These are phyloP conservation scores for Cyclocybe cylindracea DNA, from an alignment of 768 basidiomycete genomes.

Conservation along the genomic window DNA sequence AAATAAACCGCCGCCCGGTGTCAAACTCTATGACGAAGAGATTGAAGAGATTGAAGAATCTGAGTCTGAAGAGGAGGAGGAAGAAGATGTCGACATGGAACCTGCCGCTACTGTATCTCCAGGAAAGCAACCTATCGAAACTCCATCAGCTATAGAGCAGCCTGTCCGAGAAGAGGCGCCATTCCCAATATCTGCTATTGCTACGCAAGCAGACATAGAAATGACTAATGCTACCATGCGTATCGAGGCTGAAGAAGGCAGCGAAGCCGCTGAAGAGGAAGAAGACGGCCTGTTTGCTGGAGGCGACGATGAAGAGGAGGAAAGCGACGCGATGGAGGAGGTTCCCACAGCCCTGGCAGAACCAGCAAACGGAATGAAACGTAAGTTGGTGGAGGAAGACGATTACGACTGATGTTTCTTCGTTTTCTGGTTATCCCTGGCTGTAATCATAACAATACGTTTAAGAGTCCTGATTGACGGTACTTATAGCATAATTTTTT, in stretches of 20 bases:
- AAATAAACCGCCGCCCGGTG: conserved; percentile 78
- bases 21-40: conserved; percentile 78
- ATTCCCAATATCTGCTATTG: conserved; percentile 61
- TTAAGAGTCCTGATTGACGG: conserved; percentile 10
- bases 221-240: conserved; percentile 49
- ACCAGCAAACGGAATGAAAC: conserved; percentile 64
- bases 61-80: conserved; percentile 63
- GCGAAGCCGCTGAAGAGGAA: conserved; percentile 72
- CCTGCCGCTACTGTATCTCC: conserved; percentile 38
- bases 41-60: conserved; percentile 81
- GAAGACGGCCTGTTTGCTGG: conserved; percentile 79
- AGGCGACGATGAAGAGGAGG: conserved; percentile 73
- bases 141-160: conserved; percentile 32
- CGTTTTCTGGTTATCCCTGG: conserved; percentile 3
- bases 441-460: conserved; percentile 7
- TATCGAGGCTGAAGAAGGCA: conserved; percentile 57
- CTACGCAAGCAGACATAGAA: conserved; percentile 70
- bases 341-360: conserved; percentile 54
- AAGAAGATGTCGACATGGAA: conserved; percentile 73
- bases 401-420: conserved; percentile 60
- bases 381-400: conserved; percentile 84
- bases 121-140: conserved; percentile 11
- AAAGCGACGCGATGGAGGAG: conserved; percentile 84
- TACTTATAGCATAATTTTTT: conserved; percentile 10
- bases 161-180: conserved; percentile 46